Percentiles rank a stretch among this genome's conserved stretches.
Evolutionary conservation across 257 asterid species (phyloP).

Genomic region (Solanum chilense): DNA sequence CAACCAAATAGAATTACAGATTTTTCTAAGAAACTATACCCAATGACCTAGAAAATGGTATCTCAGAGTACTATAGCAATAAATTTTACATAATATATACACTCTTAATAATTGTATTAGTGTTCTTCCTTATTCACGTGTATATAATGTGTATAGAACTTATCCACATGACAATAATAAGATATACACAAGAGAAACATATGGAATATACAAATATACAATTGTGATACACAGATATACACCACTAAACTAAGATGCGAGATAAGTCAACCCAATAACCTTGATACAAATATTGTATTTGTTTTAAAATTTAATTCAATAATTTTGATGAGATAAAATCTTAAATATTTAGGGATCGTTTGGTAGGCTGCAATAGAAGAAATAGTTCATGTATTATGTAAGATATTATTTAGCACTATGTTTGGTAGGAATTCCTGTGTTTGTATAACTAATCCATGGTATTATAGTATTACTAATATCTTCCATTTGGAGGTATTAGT

Average conservation of each 20-base stretch:
- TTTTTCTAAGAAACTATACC: not conserved
- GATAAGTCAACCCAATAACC: not conserved
- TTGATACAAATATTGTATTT: not conserved
- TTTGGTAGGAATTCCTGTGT: no score
- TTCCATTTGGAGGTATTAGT: no score
- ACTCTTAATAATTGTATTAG: not conserved
- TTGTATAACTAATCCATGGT: no score
- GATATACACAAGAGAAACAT: not conserved
- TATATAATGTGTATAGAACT: not conserved
- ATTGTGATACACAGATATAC: not conserved
- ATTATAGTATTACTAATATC: no score
- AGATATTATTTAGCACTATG: no score
- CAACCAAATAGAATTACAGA: not conserved
- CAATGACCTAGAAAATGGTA: not conserved
- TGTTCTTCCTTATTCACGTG: not conserved
- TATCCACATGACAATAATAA: not conserved
- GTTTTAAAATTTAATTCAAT: no score
- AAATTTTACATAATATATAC: not conserved
- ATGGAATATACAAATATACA: not conserved
- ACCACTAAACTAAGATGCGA: not conserved
- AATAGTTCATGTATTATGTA: no score
- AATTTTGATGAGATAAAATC: not conserved
- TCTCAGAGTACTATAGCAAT: not conserved
- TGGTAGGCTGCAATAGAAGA: no score
- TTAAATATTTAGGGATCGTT: no score